Base-by-base conservation (phyloP, 2,329 filamentous ascomycete genomes). In the Penicillium vulpinum region DNA sequence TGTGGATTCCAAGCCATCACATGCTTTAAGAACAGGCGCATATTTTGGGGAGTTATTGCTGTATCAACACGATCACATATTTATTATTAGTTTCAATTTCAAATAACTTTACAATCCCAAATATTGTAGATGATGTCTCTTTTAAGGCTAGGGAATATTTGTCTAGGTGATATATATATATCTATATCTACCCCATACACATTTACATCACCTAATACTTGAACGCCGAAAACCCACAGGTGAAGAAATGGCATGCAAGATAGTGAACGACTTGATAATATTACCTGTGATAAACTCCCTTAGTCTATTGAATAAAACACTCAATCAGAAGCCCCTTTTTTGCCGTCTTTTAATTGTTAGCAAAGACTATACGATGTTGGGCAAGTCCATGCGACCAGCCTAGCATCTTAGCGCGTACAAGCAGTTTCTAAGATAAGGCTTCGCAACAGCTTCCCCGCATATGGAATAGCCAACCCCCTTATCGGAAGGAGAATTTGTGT, bases 361-460 rank as follows among this genome's bases (percentile, higher is more conserved):
- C 4, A 26, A 31, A n/a, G 15, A 18, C 47, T 33, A 54, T 45
- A 46, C 47, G 41, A 40, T 46, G 29, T 53, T 44, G 38, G 61
- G 62, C 22, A 66, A 53, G 63, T 62, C 50, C 63, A 66, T 49
- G 61, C 63, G 46, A 51, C 45, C 29, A 49, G 1, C 11, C 4
- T 6, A 52, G 39, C 43, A 46, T 13, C 29, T 50, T 46, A 40
- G 38, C 35, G 47, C 41, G 24, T 33, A 28, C n/a, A 28, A 31
- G 2, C 7, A 36, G 29, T 15, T n/a, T 28, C n/a, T 31, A 4
- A 26, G 44, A 41, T 49, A 50, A 46, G 43, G n/a, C 7, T 28
- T 13, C 4, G n/a, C 28, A 16, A 16, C 24, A 44, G 31, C 29
- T 50, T 54, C 52, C 52, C 52, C 52, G 52, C 52, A 50, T 54